These are phyloP conservation scores for Cicer bijugum DNA, from an alignment of 306 rosid genomes.

Conservation along the genomic window DNA sequence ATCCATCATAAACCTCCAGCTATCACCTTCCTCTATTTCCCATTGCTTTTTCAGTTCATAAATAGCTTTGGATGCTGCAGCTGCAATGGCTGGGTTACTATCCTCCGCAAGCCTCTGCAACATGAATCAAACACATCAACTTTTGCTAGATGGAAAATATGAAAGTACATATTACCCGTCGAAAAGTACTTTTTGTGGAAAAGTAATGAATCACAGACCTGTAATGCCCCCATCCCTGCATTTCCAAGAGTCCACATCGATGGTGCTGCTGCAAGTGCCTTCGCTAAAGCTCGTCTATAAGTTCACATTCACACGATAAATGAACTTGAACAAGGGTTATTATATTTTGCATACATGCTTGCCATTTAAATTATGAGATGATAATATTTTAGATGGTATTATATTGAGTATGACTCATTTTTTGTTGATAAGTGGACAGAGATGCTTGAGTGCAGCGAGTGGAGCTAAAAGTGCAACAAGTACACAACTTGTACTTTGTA, in stretches of 20 bases:
- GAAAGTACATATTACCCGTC: constrained; percentile 1
- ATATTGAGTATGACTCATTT: no score
- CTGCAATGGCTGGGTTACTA: constrained; percentile 78
- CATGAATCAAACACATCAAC: constrained; percentile 36
- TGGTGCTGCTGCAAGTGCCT: constrained; percentile 91
- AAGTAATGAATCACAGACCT: constrained; percentile 54
- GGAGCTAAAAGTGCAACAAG: no score
- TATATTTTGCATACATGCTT: constrained; percentile 12
- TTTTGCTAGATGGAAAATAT: constrained; percentile 10
- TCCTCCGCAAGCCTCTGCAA: constrained; percentile 93
- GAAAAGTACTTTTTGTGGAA: neutral
- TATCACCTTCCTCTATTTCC: constrained; percentile 92
- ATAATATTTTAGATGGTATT: no score
- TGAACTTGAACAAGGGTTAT: constrained; percentile 20
- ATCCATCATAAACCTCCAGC: constrained; percentile 86
- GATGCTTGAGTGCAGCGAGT: no score
- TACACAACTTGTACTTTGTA: no score
- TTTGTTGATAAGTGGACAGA: no score
- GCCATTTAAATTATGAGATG: neutral
- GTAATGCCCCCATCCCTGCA: constrained; percentile 98
- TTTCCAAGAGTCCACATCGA: constrained; percentile 98
- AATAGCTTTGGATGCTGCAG: constrained; percentile 85
- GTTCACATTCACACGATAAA: constrained; percentile 22
- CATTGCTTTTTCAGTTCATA: constrained; percentile 94
- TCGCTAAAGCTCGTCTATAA: constrained; percentile 77